These are phyloP conservation scores for Leccinum broughii DNA, from an alignment of 768 basidiomycete species.

Conservation along the genomic window DNA sequence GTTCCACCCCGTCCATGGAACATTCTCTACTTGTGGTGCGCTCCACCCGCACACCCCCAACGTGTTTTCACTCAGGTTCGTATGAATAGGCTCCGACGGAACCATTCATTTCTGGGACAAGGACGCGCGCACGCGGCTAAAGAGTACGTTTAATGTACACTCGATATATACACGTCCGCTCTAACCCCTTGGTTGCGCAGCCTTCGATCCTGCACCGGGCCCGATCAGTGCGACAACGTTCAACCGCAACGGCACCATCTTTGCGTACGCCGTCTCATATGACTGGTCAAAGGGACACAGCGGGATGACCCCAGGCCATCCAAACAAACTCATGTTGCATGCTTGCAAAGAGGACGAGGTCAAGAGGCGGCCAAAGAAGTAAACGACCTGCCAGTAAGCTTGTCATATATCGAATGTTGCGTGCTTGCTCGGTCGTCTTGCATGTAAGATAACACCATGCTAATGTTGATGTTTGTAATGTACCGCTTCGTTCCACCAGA, in stretches of 20 bases:
- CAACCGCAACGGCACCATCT: constrained; percentile 85
- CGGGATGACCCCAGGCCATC: constrained; percentile 68
- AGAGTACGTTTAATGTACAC: constrained; percentile 50
- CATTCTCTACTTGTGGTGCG: constrained; percentile 77
- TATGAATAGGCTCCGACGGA: constrained; percentile 67
- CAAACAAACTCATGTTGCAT: constrained; percentile 84
- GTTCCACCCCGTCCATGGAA: constrained; percentile 83
- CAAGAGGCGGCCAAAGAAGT: constrained; percentile 54
- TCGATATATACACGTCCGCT: not conserved
- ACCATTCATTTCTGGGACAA: constrained; percentile 96
- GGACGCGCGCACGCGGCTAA: constrained; percentile 87
- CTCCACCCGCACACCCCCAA: constrained; percentile 24
- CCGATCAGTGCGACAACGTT: constrained; percentile 82
- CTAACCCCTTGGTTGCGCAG: constrained; percentile 35
- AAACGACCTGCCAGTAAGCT: constrained; percentile 8
- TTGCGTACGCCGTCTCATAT: constrained; percentile 91
- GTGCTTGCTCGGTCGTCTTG: constrained; percentile 6
- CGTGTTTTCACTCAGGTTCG: constrained; percentile 18
- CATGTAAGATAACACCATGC: constrained; percentile 13
- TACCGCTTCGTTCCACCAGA: not conserved
- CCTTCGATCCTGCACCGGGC: constrained; percentile 71
- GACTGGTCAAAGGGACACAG: constrained; percentile 94
- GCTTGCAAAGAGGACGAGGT: constrained; percentile 88
- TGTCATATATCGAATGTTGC: constrained; percentile 7
- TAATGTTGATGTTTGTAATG: not conserved